Percentiles rank a stretch among this genome's conserved stretches.
Conservation (phyloP, 352 stramenopile genomes). For the Globisporangium nunn region DNA sequence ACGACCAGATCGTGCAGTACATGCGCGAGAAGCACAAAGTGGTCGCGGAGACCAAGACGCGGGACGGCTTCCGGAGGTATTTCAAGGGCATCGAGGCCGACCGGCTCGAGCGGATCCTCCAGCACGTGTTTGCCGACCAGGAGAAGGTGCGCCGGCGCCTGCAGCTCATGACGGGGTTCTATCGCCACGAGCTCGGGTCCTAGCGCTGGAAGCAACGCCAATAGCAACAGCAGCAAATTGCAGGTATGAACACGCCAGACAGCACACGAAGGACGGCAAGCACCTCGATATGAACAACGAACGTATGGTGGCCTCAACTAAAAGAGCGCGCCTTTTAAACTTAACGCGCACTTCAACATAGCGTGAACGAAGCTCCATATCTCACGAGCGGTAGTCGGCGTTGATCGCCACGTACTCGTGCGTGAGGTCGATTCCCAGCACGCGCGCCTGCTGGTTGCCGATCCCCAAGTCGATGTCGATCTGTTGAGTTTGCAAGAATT, state of each 20-base stretch:
- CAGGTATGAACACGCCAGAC: neutral
- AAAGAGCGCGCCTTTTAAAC: no score
- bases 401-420: constrained; percentile 98
- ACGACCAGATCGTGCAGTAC: constrained; percentile 40
- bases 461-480: constrained; percentile 93
- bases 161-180: constrained; percentile 64
- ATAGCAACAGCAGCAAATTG: neutral
- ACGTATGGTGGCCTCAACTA: no score
- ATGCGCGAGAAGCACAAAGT: constrained; percentile 39
- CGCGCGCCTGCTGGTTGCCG: constrained; percentile 69
- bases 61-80: constrained; percentile 60
- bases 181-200: constrained; percentile 17
- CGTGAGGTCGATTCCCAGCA: constrained; percentile 96
- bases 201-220: constrained; percentile 1
- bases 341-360: neutral
- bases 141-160: constrained; percentile 57
- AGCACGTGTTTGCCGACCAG: constrained; percentile 34
- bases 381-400: constrained; percentile 97
- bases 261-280: neutral
- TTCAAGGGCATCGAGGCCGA: constrained; percentile 50
- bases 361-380: neutral
- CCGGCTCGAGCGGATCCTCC: constrained; percentile 41
- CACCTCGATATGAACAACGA: neutral
- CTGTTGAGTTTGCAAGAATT: constrained; percentile 15
- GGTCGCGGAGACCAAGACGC: constrained; percentile 54